phyloP scores from a whole-genome alignment of 768 basidiomycete genomes.

The Plicaturopsis crispa region DNA sequence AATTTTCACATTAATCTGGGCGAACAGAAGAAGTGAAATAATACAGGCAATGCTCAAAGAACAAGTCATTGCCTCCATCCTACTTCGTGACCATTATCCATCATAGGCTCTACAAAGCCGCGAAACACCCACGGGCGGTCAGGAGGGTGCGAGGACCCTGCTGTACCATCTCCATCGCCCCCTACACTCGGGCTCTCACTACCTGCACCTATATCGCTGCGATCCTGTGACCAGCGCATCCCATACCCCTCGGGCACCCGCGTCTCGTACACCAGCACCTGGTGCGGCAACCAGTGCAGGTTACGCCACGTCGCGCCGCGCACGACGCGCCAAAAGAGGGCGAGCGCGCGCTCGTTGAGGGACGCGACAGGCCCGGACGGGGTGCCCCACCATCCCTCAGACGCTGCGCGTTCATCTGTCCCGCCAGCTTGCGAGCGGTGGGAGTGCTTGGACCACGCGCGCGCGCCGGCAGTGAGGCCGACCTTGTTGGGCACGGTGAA shows the following conservation, averaged over 20 bases:
- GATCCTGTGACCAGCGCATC: conserved; percentile 58
- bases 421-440: conserved; percentile 43
- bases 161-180: conserved; percentile 4
- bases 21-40: too few relatives aligned
- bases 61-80: conserved; percentile 46
- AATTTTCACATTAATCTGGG: too few relatives aligned
- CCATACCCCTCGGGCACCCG: conserved; percentile 56
- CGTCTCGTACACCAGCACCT: conserved; percentile 54
- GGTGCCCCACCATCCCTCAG: conserved; percentile 51
- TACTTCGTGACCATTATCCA: conserved; percentile 56
- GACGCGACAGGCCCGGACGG: conserved; percentile 43
- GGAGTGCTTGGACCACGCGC: conserved; percentile 62
- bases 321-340: conserved; percentile 47
- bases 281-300: conserved; percentile 59
- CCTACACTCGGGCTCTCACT: conserved; percentile 7
- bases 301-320: conserved; percentile 51
- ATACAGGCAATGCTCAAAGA: too few relatives aligned
- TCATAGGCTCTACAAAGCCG: conserved; percentile 63
- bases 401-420: conserved; percentile 5
- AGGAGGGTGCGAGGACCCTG: background rate
- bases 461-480: conserved; percentile 50
- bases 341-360: conserved; percentile 46
- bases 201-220: conserved; percentile 10
- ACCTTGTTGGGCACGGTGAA: conserved; percentile 42
- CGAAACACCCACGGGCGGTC: conserved; percentile 44